Evolutionary conservation across 2,329 filamentous ascomycete genomes (phyloP), one percentile per base, ranked within the genome.

Genomic region (Sporothrix schenckii): DNA sequence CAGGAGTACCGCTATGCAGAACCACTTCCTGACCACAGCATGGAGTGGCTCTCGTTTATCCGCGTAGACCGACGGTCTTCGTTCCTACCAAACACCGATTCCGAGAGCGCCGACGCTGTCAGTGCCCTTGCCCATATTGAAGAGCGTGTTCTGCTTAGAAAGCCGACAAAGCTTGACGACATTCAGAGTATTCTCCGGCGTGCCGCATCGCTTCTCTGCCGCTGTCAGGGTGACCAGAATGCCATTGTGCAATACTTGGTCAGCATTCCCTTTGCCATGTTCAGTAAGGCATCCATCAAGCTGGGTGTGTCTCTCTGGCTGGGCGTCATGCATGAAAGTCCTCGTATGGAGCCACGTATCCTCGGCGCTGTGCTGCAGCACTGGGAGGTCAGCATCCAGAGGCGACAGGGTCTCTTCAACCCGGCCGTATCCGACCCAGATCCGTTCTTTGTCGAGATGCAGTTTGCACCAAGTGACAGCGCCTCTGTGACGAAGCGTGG

Each of bases 221-320:
- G 91, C 69, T 91, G 88, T 74, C 87, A 89, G 72, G 87, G 87
- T 58, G 70, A 70, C 53, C 91, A 94, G 77, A 90, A 90, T 70
- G 88, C 91, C 0, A 90, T 97, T 70, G 89, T 93, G 14, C 92
- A 94, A 76, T 91, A 96, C 76, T 85, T 99, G 19, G 94, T 99
- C 73, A 90, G 88, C 74, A 95, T 99, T 72, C 96, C 95, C 0
- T 99, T 99, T 79, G 87, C 88, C 53, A 88, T 97, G 61, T 98
- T 99, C 78, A 96, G 91, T 5, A 97, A 97, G 78, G 92, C 97
- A 76, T 95, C 94, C 1, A 95, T 99, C 78, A 97, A 97, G 78
- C 88, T 98, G 66, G 96, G 95, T 6, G 91, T 97, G 49, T 97
- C 95, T 4, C 83, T 99, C 7, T 99, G 95, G 95, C 88, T 97